Conservation (phyloP, 2,329 filamentous ascomycete genomes). For the Penicillium griseofulvum region DNA sequence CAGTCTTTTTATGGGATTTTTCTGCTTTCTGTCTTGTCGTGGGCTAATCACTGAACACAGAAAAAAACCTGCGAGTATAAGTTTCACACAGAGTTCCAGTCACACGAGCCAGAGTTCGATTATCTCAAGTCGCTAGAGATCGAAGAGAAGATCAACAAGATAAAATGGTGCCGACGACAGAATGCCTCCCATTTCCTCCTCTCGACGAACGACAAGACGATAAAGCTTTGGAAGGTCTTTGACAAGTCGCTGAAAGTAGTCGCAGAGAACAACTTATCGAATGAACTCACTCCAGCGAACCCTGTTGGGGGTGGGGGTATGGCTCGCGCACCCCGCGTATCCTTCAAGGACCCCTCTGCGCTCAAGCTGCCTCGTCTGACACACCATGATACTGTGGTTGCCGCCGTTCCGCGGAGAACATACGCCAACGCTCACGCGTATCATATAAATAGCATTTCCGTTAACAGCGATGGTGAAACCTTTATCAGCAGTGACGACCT, state of each 20-base stretch:
- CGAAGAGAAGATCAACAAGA: constrained; percentile 99
- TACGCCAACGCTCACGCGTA: constrained; percentile 99
- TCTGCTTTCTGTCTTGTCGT: not conserved
- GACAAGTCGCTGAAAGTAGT: constrained; percentile 99
- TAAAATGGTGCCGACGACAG: constrained; percentile 98
- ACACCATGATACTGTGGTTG: constrained; percentile 97
- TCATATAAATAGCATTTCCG: constrained; percentile 99
- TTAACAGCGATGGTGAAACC: constrained; percentile 98
- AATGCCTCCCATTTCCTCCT: constrained; percentile 98
- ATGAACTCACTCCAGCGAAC: constrained; percentile 79
- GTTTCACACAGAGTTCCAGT: constrained; percentile 99
- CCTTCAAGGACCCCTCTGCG: constrained; percentile 77
- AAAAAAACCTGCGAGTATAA: constrained; percentile 99
- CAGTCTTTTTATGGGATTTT: not conserved
- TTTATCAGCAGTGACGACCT: constrained; percentile 99
- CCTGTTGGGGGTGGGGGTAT: constrained; percentile 73
- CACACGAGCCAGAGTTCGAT: constrained; percentile 98
- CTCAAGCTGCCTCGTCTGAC: constrained; percentile 94
- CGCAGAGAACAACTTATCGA: constrained; percentile 96
- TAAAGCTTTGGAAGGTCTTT: constrained; percentile 99
- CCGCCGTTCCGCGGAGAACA: constrained; percentile 89
- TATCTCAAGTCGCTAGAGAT: constrained; percentile 99
- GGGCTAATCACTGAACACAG: constrained; percentile 51
- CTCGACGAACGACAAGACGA: constrained; percentile 99
- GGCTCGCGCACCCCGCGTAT: constrained; percentile 66